phyloP scores from a whole-genome alignment of 176 grass and related monocot species.

The Lolium perenne region DNA sequence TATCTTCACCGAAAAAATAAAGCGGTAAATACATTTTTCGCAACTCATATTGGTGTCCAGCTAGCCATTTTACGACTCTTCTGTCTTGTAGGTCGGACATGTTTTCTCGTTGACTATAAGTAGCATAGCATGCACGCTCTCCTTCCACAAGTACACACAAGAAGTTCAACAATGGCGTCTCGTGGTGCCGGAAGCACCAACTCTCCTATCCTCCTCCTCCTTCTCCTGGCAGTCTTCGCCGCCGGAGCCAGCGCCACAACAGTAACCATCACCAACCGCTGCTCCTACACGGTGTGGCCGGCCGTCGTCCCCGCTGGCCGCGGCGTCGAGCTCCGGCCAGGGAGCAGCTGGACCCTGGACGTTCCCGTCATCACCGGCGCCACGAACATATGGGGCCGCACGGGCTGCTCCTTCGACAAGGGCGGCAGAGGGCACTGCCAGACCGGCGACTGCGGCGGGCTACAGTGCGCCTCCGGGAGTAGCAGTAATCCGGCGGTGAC shows the following conservation, averaged over 20 bases:
- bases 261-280: constrained; percentile 48
- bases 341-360: background rate
- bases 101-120: background rate
- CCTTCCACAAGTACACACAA: background rate
- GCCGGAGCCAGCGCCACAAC: background rate
- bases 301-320: constrained; percentile 5
- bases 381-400: constrained; percentile 13
- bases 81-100: background rate
- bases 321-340: background rate
- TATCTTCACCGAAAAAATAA: background rate
- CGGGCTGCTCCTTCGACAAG: constrained; percentile 21
- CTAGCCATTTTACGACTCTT: background rate
- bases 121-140: background rate
- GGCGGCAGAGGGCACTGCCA: background rate
- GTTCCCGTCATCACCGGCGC: background rate
- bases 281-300: constrained; percentile 50
- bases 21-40: background rate
- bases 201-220: background rate
- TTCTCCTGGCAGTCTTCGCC: background rate
- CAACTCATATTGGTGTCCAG: too few species aligned
- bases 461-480: background rate
- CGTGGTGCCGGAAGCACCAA: background rate
- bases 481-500: constrained; percentile 3
- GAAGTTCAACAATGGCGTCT: background rate
- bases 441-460: constrained; percentile 9